These are phyloP conservation scores for Stagonosporopsis cucurbitacearum DNA, from an alignment of 2,329 filamentous ascomycete genomes.

Conservation along the genomic window DNA sequence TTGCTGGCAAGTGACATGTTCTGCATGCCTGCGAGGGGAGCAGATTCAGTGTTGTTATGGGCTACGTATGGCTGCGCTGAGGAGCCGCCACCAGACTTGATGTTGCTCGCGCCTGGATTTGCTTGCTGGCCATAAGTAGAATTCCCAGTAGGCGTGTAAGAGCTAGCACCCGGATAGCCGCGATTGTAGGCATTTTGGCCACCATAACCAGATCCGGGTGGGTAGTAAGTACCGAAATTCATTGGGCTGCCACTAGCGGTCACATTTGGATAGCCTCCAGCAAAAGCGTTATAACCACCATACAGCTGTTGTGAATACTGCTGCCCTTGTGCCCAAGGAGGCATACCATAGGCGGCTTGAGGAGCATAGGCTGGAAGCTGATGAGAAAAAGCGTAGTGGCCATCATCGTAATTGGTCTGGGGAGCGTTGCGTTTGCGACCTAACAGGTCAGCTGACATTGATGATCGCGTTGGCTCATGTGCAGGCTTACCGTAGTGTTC, in stretches of 20 bases:
- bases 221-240: slow-evolving; percentile 42
- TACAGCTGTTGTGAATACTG: slow-evolving; percentile 30
- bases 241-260: slow-evolving; percentile 39
- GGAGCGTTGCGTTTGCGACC: slow-evolving; percentile 26
- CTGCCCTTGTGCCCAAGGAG: slow-evolving; percentile 34
- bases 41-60: slow-evolving; percentile 23
- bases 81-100: background rate
- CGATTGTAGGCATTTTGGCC: slow-evolving; percentile 34
- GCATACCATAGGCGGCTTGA: slow-evolving; percentile 37
- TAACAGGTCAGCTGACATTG: slow-evolving; percentile 23
- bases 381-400: slow-evolving; percentile 41
- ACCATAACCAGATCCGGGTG: slow-evolving; percentile 34
- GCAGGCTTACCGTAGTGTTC: slow-evolving; percentile 38
- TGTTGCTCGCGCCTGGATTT: slow-evolving; percentile 12
- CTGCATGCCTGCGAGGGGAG: slow-evolving; percentile 31
- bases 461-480: background rate
- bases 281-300: slow-evolving; percentile 28
- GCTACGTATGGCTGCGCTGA: slow-evolving; percentile 2
- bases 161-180: slow-evolving; percentile 23
- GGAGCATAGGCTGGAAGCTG: slow-evolving; percentile 36
- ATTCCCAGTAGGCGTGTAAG: slow-evolving; percentile 25
- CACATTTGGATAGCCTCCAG: slow-evolving; percentile 28
- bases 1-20: slow-evolving; percentile 34
- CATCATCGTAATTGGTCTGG: slow-evolving; percentile 35
- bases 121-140: slow-evolving; percentile 26